These are phyloP conservation scores for Capillidium heterosporum DNA, from an alignment of 371 early-diverging fungal species.

Conservation along the genomic window DNA sequence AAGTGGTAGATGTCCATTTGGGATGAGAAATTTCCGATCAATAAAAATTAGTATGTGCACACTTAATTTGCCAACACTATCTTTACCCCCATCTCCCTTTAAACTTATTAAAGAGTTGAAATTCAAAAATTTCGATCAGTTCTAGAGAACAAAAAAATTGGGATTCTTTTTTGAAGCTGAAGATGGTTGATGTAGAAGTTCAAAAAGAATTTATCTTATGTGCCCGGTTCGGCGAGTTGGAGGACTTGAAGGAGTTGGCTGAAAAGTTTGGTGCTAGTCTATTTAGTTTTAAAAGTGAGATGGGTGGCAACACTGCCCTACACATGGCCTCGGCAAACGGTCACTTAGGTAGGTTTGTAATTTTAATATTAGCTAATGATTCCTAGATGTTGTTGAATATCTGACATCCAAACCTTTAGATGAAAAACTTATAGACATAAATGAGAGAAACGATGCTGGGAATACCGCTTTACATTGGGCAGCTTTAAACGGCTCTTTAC, in stretches of 20 bases:
- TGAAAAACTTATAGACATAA: neutral
- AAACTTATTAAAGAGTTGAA: no score
- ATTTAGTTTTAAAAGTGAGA: neutral
- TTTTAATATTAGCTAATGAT: neutral
- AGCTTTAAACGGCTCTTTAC: conserved; percentile 58
- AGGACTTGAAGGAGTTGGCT: conserved; percentile 15
- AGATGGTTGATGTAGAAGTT: no score
- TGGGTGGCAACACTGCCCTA: conserved; percentile 35
- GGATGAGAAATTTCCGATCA: no score
- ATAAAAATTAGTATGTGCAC: no score
- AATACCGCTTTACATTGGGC: conserved; percentile 80
- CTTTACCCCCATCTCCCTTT: no score
- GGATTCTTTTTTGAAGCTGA: no score
- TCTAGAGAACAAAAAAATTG: no score
- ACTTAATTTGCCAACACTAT: no score
- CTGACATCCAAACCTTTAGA: conserved; percentile 6
- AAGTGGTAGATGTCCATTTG: no score
- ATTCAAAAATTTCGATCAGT: no score
- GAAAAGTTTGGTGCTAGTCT: neutral
- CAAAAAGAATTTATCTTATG: conserved; percentile 24
- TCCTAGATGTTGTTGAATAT: conserved; percentile 15
- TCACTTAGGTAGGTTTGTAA: conserved; percentile 29
- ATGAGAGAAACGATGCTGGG: conserved; percentile 44
- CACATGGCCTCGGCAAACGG: conserved; percentile 78
- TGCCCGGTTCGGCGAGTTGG: conserved; percentile 46